phyloP scores from a whole-genome alignment of 1,284 basidiomycete species.

The Rhodotorula glutinis region DNA sequence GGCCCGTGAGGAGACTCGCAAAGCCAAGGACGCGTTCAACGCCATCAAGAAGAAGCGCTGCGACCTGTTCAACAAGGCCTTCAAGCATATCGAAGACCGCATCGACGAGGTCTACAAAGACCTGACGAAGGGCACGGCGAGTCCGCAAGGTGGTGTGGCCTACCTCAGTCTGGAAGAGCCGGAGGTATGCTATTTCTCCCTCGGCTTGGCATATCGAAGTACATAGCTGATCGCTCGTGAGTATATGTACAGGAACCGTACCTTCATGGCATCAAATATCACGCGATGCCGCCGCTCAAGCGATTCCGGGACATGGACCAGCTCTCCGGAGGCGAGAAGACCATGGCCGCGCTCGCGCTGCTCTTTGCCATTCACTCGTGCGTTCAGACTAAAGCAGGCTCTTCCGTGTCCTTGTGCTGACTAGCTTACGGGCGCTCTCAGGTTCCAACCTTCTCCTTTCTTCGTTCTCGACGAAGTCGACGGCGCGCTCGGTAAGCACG shows the following conservation, averaged over 20 bases:
- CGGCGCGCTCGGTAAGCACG: constrained; percentile 66
- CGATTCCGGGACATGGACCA: constrained; percentile 99
- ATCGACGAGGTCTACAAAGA: constrained; percentile 98
- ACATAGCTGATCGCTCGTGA: background rate
- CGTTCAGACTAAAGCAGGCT: constrained; percentile 11
- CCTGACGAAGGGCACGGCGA: constrained; percentile 86
- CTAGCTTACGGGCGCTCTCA: constrained; percentile 44
- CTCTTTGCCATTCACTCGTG: constrained; percentile 94
- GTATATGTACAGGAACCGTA: constrained; percentile 75
- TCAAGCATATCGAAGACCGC: constrained; percentile 87
- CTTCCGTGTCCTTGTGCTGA: background rate
- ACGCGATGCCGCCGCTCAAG: constrained; percentile 99
- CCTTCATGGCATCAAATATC: constrained; percentile 90
- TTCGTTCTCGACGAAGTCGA: constrained; percentile 99
- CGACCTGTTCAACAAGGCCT: constrained; percentile 93
- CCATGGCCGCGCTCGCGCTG: constrained; percentile 91
- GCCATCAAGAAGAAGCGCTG: constrained; percentile 77
- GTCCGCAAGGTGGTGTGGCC: constrained; percentile 91
- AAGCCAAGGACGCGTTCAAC: constrained; percentile 84
- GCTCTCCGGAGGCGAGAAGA: constrained; percentile 96
- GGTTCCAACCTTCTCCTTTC: constrained; percentile 96
- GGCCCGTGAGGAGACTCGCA: constrained; percentile 71
- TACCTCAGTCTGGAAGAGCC: constrained; percentile 93
- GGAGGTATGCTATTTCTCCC: no score
- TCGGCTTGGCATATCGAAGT: no score